Percentiles rank a stretch among this genome's conserved stretches.
These are phyloP conservation scores for Candida sojae DNA, from an alignment of 1,139 yeast species.

Conservation along the genomic window DNA sequence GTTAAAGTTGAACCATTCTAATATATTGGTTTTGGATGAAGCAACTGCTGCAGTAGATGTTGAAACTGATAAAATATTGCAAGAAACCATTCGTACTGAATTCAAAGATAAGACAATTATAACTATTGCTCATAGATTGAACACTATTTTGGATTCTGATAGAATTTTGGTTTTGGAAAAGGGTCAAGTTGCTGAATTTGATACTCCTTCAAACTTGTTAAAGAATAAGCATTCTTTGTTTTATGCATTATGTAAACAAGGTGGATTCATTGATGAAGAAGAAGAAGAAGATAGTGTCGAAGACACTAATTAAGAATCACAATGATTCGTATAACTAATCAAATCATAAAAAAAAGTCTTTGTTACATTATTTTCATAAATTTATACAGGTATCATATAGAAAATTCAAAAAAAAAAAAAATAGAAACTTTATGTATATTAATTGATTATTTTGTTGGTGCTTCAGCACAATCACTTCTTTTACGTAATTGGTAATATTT, in stretches of 20 bases:
- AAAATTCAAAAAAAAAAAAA: neutral
- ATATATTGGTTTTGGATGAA: slow-evolving; percentile 61
- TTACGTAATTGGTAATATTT: slow-evolving; percentile 67
- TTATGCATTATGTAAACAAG: slow-evolving; percentile 76
- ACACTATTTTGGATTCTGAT: slow-evolving; percentile 92
- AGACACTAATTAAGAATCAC: slow-evolving; percentile 8
- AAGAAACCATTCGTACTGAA: slow-evolving; percentile 82
- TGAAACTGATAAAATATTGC: slow-evolving; percentile 85
- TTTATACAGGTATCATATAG: slow-evolving; percentile 1
- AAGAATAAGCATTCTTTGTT: slow-evolving; percentile 70
- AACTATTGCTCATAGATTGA: slow-evolving; percentile 93
- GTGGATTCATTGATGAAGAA: slow-evolving; percentile 43
- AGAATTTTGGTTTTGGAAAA: slow-evolving; percentile 81
- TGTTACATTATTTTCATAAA: neutral
- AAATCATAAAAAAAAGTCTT: too few relatives aligned
- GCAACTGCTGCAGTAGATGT: slow-evolving; percentile 98
- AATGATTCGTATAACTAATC: too few relatives aligned
- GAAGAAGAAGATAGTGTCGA: slow-evolving; percentile 29
- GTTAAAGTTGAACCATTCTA: slow-evolving; percentile 51
- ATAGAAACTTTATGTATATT: neutral
- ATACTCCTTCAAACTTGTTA: slow-evolving; percentile 70
- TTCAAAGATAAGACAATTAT: slow-evolving; percentile 87
- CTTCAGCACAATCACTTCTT: slow-evolving; percentile 57
- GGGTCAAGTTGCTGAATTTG: slow-evolving; percentile 88
- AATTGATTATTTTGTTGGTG: neutral